phyloP scores from a whole-genome alignment of 2,329 filamentous ascomycete genomes.

The Aspergillus chevalieri region DNA sequence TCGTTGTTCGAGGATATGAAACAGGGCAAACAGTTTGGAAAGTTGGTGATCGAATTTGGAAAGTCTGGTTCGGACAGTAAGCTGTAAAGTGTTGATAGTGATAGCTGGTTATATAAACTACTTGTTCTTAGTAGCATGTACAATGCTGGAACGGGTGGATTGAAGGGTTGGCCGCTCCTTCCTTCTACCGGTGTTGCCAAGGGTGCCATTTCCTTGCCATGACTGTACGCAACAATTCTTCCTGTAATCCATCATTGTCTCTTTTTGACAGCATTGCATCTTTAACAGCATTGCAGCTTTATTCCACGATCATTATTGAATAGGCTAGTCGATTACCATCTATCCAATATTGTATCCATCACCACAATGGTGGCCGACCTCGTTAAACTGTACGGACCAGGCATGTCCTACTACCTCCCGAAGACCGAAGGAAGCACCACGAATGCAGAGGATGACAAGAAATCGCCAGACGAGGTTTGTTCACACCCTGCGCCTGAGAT shows the following conservation, averaged over 20 bases:
- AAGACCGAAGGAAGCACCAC: background rate
- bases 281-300: background rate
- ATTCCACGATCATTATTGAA: conserved; percentile 2
- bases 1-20: conserved; percentile 83
- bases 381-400: conserved; percentile 12
- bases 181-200: background rate
- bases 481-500: background rate
- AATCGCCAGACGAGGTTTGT: conserved; percentile 11
- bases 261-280: background rate
- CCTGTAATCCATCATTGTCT: background rate
- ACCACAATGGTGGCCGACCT: conserved; percentile 11
- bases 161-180: background rate
- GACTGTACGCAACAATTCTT: background rate
- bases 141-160: no score
- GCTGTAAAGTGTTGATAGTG: conserved; percentile 19
- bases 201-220: background rate
- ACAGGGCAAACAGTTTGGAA: conserved; percentile 80
- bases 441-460: background rate
- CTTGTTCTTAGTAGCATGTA: no score
- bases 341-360: background rate
- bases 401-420: conserved; percentile 17
- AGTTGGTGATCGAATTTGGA: conserved; percentile 72
- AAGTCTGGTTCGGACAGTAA: conserved; percentile 31
- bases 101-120: no score
- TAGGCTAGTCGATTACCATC: background rate